phyloP scores from a whole-genome alignment of 2,329 filamentous ascomycete species.

The Penicillium sp. region DNA sequence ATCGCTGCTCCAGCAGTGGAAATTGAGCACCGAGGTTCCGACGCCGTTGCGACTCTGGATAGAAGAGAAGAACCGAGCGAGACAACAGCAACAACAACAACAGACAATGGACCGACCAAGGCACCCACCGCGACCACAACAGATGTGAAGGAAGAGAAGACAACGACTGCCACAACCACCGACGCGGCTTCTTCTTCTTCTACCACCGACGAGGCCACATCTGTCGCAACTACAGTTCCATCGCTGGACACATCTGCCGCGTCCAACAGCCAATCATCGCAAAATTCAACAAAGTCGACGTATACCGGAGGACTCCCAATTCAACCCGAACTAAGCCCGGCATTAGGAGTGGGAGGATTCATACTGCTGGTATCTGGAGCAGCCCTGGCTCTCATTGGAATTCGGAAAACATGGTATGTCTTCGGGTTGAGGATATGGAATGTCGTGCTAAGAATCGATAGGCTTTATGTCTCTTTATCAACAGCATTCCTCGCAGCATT shows the following conservation, averaged over 20 bases:
- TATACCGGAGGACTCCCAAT: constrained; percentile 64
- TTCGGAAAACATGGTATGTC: constrained; percentile 71
- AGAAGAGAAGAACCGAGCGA: constrained; percentile 11
- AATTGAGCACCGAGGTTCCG: constrained; percentile 5
- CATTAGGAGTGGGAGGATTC: constrained; percentile 76
- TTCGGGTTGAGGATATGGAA: background rate
- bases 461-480: constrained; percentile 77
- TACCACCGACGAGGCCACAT: constrained; percentile 10
- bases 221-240: constrained; percentile 28
- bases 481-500: constrained; percentile 73
- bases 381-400: constrained; percentile 74
- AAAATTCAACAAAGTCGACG: constrained; percentile 25
- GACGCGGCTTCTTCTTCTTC: constrained; percentile 13
- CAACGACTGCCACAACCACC: constrained; percentile 8
- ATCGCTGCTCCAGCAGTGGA: constrained; percentile 20
- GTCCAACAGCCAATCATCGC: constrained; percentile 6
- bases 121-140: constrained; percentile 11
- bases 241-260: constrained; percentile 27
- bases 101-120: constrained; percentile 14
- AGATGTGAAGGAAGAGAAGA: constrained; percentile 12
- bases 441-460: constrained; percentile 29
- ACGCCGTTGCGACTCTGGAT: constrained; percentile 8
- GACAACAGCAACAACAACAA: constrained; percentile 14
- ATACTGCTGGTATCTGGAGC: constrained; percentile 75
- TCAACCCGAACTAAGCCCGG: constrained; percentile 75